Conservation (phyloP, 2,329 filamentous ascomycete species). For the Tolypocladium capitatum region DNA sequence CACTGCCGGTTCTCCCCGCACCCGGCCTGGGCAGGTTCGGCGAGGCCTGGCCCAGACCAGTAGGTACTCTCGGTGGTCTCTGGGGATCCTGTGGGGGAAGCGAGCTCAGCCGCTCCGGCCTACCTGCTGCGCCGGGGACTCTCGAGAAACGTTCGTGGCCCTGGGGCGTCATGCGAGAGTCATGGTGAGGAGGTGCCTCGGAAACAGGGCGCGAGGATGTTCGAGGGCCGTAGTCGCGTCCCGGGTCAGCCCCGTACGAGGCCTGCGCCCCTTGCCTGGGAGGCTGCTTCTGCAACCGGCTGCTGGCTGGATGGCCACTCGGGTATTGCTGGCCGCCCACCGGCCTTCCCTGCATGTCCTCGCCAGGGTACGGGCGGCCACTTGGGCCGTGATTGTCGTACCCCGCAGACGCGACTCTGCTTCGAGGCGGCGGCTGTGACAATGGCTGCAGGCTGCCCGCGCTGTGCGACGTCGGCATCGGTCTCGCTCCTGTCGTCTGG, state of each 20-base stretch:
- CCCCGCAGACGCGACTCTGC: conserved; percentile 28
- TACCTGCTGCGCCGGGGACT: conserved; percentile 16
- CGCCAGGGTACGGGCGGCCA: conserved; percentile 7
- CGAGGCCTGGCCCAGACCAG: conserved; percentile 7
- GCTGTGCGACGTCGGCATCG: conserved; percentile 30
- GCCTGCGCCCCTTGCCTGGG: conserved; percentile 4
- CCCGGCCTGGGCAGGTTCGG: conserved; percentile 8
- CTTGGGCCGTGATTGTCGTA: conserved; percentile 28
- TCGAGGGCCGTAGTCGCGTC: conserved; percentile 26
- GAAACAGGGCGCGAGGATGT: conserved; percentile 11
- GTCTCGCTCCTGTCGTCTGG: conserved; percentile 18
- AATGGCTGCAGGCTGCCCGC: conserved; percentile 32
- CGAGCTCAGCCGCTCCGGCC: conserved; percentile 20
- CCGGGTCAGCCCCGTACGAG: conserved; percentile 12
- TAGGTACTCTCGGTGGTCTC: conserved; percentile 8
- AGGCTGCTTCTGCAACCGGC: conserved; percentile 16
- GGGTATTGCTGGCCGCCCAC: conserved; percentile 13
- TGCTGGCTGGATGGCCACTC: conserved; percentile 18
- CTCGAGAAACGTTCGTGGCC: conserved; percentile 17
- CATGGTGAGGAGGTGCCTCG: conserved; percentile 8
- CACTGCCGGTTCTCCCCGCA: conserved; percentile 22
- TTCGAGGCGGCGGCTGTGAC: conserved; percentile 18
- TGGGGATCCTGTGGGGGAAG: conserved; percentile 12
- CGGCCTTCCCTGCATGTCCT: conserved; percentile 11
- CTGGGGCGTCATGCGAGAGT: conserved; percentile 2